phyloP scores from a whole-genome alignment of 2,329 filamentous ascomycete species.

The Cladosporium sp. region DNA sequence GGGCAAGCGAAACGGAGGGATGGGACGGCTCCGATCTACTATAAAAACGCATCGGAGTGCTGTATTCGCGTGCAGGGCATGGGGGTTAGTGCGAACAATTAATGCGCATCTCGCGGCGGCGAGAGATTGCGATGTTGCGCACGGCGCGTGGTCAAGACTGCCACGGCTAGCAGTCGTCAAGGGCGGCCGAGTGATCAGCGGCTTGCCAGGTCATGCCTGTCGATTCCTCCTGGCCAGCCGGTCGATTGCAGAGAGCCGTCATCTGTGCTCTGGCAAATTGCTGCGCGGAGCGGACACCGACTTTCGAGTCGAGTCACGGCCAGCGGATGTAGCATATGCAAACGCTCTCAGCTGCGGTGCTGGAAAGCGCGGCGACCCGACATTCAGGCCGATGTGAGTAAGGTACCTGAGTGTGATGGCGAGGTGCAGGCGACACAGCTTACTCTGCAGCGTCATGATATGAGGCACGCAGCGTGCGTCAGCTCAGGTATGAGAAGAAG shows the following conservation, averaged over 20 bases:
- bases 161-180: too few species aligned
- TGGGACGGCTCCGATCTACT: too few species aligned
- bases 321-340: constrained; percentile 3
- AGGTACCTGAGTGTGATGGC: not conserved
- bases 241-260: not conserved
- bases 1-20: too few species aligned
- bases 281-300: not conserved
- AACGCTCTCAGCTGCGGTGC: not conserved
- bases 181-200: not conserved
- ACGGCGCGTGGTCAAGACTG: too few species aligned
- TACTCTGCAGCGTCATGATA: not conserved
- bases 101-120: not conserved
- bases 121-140: not conserved
- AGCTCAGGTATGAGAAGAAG: not conserved
- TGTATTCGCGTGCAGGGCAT: too few species aligned
- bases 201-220: constrained; percentile 7
- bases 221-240: not conserved
- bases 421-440: not conserved
- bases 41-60: too few species aligned
- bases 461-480: too few species aligned
- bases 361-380: constrained; percentile 5
- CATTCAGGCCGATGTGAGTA: not conserved
- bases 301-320: constrained; percentile 5
- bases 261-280: constrained; percentile 5
- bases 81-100: too few species aligned